Base-by-base conservation (phyloP, 225 moss, liverwort and hornwort species). In the Rhytidiadelphus loreus region DNA sequence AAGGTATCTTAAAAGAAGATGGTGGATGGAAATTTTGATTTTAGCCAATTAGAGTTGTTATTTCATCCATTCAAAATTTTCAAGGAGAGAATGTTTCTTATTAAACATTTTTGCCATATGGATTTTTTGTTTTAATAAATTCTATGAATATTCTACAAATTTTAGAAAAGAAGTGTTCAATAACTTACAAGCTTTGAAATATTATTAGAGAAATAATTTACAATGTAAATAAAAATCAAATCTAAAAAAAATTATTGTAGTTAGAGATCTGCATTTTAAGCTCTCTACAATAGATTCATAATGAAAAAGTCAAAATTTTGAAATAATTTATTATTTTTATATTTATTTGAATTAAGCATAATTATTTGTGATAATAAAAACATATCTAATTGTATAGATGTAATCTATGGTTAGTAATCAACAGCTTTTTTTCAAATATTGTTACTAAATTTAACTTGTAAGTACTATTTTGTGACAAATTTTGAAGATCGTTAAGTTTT, bases 1-100 rank as follows among this genome's bases (percentile, higher is more conserved):
- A 33, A 52, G 2, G 22, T 33, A 22, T 12, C 7, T 6, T 0
- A 1, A 1, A 22, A 22, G 22, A 52, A 1, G 4, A 13, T 13
- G 22, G 35, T 35, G 8, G 3, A 52, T 2, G 5, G 6, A 52
- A 20, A 76, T 3, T 13, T 44, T 8, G 3, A 22, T 50, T 50
- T 76, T 52, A 76, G 22, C 22, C 8, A 52, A 5, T 21, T 8
- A 13, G 0, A 52, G 22, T 21, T 76, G 5, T 3, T 52, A 33
- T 13, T 76, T 52, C 35, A 52, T 52, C 1, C 3, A 76, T 76
- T 52, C 22, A 76, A 35, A 76, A 13, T 0, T 32, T 75, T 50
- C 8, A 21, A 12, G 1, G 8, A 75, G 5, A 30, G 0, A 76
- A 13, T 52, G 8, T 2, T 52, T 52, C 0, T 35, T 12, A 5